Evolutionary conservation across 2,329 filamentous ascomycete genomes (phyloP).

Genomic region (Nothomitra cinnamomea): DNA sequence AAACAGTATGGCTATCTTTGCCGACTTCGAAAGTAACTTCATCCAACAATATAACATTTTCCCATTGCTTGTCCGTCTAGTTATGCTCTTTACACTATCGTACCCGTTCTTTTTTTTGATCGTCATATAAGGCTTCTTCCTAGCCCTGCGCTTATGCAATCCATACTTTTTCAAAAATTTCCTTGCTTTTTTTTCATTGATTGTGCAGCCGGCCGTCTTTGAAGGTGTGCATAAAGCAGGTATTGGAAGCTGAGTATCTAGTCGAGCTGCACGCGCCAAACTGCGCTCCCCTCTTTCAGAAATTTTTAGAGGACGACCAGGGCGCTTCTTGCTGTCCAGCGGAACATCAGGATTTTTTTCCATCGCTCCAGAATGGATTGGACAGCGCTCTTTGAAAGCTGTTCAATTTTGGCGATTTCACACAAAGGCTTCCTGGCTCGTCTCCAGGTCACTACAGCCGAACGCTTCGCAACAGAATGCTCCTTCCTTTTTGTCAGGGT

Average conservation of each 20-base stretch:
- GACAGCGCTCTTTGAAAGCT: background rate
- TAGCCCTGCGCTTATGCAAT: background rate
- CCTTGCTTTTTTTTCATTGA: background rate
- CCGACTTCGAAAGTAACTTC: background rate
- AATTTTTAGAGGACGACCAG: background rate
- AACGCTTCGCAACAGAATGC: no score
- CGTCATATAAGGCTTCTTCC: background rate
- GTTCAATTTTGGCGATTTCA: background rate
- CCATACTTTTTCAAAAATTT: background rate
- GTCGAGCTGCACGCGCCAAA: background rate
- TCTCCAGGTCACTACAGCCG: conserved; percentile 14
- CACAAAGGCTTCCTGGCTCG: conserved; percentile 11
- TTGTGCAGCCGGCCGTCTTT: background rate
- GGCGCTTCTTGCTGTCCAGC: background rate
- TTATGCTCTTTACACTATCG: background rate
- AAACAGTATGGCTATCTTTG: no score
- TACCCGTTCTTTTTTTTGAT: background rate
- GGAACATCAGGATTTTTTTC: background rate
- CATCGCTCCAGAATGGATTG: background rate
- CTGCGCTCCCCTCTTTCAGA: background rate
- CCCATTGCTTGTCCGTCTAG: background rate
- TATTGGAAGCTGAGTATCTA: background rate
- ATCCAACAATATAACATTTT: background rate
- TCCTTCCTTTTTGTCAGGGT: no score
- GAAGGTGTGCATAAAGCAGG: background rate